A percentile compares a stretch with the other conserved stretches of the same genome.
Evolutionary conservation across 2,329 filamentous ascomycete genomes (phyloP).

Genomic region (Tetracladium maxilliforme): DNA sequence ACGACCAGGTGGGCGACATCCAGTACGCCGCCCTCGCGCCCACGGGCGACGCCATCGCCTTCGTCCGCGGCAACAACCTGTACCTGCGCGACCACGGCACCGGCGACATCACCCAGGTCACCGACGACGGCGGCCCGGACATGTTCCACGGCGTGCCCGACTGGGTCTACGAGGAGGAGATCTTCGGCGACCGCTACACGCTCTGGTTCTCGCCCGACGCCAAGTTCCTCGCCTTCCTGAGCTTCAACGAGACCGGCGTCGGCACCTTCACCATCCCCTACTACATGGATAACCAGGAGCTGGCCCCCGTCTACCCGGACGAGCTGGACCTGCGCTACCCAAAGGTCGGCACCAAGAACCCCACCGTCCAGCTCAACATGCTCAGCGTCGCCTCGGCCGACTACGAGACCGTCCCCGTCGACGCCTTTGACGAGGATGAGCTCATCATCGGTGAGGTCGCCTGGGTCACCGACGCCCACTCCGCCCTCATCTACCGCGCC

Average conservation of each 20-base stretch:
- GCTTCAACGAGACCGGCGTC: slow-evolving; percentile 51
- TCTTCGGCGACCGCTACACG: slow-evolving; percentile 32
- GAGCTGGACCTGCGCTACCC: slow-evolving; percentile 52
- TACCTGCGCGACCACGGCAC: slow-evolving; percentile 40
- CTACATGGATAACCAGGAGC: slow-evolving; percentile 42
- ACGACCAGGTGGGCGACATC: slow-evolving; percentile 36
- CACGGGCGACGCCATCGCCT: slow-evolving; percentile 46
- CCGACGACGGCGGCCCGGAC: slow-evolving; percentile 42
- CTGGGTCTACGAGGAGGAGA: slow-evolving; percentile 49
- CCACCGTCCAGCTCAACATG: slow-evolving; percentile 45
- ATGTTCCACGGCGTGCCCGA: slow-evolving; percentile 50
- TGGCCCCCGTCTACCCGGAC: slow-evolving; percentile 44
- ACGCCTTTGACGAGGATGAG: slow-evolving; percentile 43
- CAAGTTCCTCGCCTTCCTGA: slow-evolving; percentile 35
- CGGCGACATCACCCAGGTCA: slow-evolving; percentile 33
- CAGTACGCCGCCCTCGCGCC: slow-evolving; percentile 51
- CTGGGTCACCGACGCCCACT: slow-evolving; percentile 48
- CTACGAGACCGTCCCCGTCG: slow-evolving; percentile 29
- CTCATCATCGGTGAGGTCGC: slow-evolving; percentile 52
- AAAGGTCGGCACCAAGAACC: slow-evolving; percentile 54
- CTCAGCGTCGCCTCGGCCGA: slow-evolving; percentile 33
- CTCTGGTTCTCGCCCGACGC: slow-evolving; percentile 44
- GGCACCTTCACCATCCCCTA: slow-evolving; percentile 51
- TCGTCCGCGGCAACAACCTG: slow-evolving; percentile 52
- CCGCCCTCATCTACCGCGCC: slow-evolving; percentile 46